Base-by-base conservation (phyloP, 2,329 filamentous ascomycete species). In the Xylaria sp. region DNA sequence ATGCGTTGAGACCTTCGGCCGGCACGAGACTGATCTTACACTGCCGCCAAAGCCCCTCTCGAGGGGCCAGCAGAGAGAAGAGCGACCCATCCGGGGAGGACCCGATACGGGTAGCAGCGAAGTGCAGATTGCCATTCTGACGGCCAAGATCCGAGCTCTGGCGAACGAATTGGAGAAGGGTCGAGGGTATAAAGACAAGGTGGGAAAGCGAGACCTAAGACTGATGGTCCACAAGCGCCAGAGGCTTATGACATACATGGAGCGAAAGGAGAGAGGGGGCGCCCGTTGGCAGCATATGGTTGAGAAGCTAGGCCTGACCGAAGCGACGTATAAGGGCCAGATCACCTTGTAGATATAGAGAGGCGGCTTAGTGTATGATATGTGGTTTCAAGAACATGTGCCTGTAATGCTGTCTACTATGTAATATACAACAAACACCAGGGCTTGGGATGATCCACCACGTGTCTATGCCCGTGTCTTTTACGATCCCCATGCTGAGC, bases 51-150 rank as follows among this genome's bases (percentile, higher is more conserved):
- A 88, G 74, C 80, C 85, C 3, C 75, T 80, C 41, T 80, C 80
- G 15, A 70, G 74, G 37, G 79, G 81, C 38, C 70, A 81, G 73
- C 48, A 73, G 72, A 64, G 74, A 61, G 73, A 75, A 69, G 76
- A 77, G 61, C 77, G 70, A 79, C 79, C 76, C 60, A 67, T 69
- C 25, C 89, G 96, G 31, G 87, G 88, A n/a, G 95, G 95, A 0
- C 90, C 90, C 4, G 95, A 99, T 74, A 99, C 94, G 0, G 95
- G 95, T 35, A 96, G 92, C 70, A 92, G 92, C 6, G 95, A 99
- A 79, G 96, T 99, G n/a, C 95, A 99, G 81, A 92, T 96, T 68
- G 93, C 93, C 46, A 96, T 99, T 70, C 78, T 99, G 75, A 99
- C 95, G 3, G 86, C 92, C 59, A 98, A 97, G 84, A 99, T 99